A percentile compares a stretch with the other conserved stretches of the same genome.
Conservation (phyloP, 352 stramenopile species). For the Pilasporangium apinafurcum region DNA sequence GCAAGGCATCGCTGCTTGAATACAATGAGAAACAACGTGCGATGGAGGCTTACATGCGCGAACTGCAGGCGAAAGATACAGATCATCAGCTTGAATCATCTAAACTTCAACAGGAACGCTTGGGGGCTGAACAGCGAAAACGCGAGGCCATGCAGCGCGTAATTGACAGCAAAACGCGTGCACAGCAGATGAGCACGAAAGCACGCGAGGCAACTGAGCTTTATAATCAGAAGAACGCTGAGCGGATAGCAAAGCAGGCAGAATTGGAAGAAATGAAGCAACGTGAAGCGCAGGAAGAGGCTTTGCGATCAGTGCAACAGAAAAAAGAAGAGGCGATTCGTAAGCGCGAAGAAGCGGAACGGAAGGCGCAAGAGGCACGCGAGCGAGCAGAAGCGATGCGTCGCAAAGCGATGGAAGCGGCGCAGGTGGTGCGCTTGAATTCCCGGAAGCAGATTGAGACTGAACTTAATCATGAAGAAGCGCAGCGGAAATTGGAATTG, state of each 20-base stretch:
- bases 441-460: conserved; percentile 65
- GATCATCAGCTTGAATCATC: conserved; percentile 22
- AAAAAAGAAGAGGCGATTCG: conserved; percentile 55
- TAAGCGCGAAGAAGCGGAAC: conserved; percentile 65
- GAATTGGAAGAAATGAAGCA: conserved; percentile 37
- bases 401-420: conserved; percentile 51
- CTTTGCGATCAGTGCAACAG: conserved; percentile 41
- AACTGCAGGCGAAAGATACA: conserved; percentile 19
- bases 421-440: conserved; percentile 53
- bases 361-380: conserved; percentile 42
- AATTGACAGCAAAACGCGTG: conserved; percentile 61
- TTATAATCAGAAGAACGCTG: conserved; percentile 50
- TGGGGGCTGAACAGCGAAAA: conserved; percentile 51
- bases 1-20: conserved; percentile 68
- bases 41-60: conserved; percentile 42
- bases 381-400: conserved; percentile 63
- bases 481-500: conserved; percentile 27
- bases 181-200: conserved; percentile 55
- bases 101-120: conserved; percentile 30
- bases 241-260: conserved; percentile 45
- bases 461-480: conserved; percentile 54
- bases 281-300: conserved; percentile 28
- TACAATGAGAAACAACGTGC: conserved; percentile 64
- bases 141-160: conserved; percentile 66
- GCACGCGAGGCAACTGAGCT: conserved; percentile 48